Evolutionary conservation across 352 stramenopile genomes (phyloP), one percentile per base, ranked within the genome.

Genomic region (Phytopythium mirpurense): DNA sequence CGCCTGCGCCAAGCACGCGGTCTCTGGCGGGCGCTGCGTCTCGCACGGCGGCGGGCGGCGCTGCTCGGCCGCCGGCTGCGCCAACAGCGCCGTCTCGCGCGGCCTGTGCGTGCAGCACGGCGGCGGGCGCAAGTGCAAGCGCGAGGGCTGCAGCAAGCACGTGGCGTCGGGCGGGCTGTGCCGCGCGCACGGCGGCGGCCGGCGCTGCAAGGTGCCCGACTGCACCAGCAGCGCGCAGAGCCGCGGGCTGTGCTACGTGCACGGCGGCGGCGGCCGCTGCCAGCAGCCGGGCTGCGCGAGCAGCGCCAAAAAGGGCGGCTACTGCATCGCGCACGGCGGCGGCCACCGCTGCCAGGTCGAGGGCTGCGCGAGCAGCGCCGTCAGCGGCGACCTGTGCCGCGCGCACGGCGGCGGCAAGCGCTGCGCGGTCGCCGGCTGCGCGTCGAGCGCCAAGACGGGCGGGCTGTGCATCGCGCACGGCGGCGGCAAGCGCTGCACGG

Each of bases 231-330:
- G 78, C 31, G 83, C 83, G 3, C 83, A 94, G 63, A 90, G 78
- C 29, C 79, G 83, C 51, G 83, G 81, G 11, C 51, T 94, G 5
- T 94, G 83, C 65, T 92, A 92, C 67, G 82, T 92, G 2, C 83
- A 94, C 48, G 83, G 83, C 31, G 83, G 83, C 7, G 83, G 83
- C 44, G 81, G 82, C 12, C 81, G 81, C 18, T 94, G 83, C 51
- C 83, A 92, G 67, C 79, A 73, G 58, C 56, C 56, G 45, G 77
- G 64, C 11, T 94, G 83, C 53, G 85, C 73, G 27, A 91, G 79
- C 4, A 91, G 79, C 36, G 83, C 82, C 54, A 92, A 92, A 70
- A 94, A 92, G 67, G 83, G 83, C 49, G 83, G 83, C 16, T 84
- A 82, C 49, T 94, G 83, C 35, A 92, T 92, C 36, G 81, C 83